Evolutionary conservation across 495 filamentous ascomycete genomes (phyloP).

Genomic region (Penicillium antarcticum): DNA sequence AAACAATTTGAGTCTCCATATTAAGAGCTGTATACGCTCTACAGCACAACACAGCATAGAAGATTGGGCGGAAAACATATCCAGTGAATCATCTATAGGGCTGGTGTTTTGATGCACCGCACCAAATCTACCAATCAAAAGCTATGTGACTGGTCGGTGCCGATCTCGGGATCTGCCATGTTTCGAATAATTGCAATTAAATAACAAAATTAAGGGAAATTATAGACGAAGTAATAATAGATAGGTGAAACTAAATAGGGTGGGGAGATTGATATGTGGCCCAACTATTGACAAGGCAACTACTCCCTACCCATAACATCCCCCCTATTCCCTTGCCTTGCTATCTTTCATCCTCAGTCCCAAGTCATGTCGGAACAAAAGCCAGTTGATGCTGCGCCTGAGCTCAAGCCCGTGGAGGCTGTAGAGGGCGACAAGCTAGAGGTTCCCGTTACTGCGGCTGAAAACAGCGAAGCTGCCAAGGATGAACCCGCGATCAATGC

Average conservation of each 20-base stretch:
- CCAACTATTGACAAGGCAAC: conserved; percentile 15
- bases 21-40: too few relatives aligned
- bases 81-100: too few relatives aligned
- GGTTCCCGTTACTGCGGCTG: conserved; percentile 11
- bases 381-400: conserved; percentile 16
- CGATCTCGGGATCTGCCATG: too few relatives aligned
- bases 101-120: too few relatives aligned
- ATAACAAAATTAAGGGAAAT: too few relatives aligned
- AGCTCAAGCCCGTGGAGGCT: conserved; percentile 9
- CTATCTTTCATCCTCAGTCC: background rate
- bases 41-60: too few relatives aligned
- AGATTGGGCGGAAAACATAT: too few relatives aligned
- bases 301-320: conserved; percentile 13
- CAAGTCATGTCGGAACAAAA: conserved; percentile 24
- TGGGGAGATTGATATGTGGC: conserved; percentile 15
- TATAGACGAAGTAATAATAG: too few relatives aligned
- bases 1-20: too few relatives aligned
- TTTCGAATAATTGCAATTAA: too few relatives aligned
- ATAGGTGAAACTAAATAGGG: background rate
- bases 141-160: too few relatives aligned
- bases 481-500: conserved; percentile 4
- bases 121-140: too few relatives aligned
- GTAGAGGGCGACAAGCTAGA: conserved; percentile 14
- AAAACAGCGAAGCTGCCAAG: conserved; percentile 10
- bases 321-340: conserved; percentile 9